Base-by-base conservation (phyloP, 2,329 filamentous ascomycete genomes). In the Colletotrichum theobromicola region DNA sequence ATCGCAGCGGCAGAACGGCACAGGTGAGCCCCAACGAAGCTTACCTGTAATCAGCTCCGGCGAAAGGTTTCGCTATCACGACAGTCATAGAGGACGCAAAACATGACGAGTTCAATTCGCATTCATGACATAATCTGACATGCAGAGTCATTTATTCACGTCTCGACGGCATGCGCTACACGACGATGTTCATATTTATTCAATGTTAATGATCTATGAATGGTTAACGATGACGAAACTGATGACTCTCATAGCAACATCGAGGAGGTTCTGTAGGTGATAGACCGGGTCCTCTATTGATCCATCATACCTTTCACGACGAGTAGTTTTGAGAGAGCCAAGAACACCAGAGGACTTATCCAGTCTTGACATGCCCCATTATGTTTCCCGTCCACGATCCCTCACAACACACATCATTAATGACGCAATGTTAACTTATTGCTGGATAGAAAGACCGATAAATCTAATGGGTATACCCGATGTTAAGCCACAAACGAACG, bases 391-490 rank as follows among this genome's bases (percentile, higher is more conserved):
- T n/a, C 13, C 42, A 4, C n/a, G 42, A n/a, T n/a, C n/a, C 10
- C 10, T 21, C 10, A 4, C 7, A 32, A 32, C 9, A 10, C 5
- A 3, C 10, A 9, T 9, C 9, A 4, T 10, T 12, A 1, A 12
- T 32, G 7, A 18, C 4, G 10, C 13, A 7, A 21, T 21, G 5
- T 10, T 46, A 7, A 21, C 10, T 0, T 32, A 21, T 21, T 3
- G 5, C 5, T 24, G 9, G 7, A 10, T 4, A 18, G 10, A 50
- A 50, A 16, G 37, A 64, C 16, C 0, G 37, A 50, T 8, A 18
- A 46, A 30, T 50, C 37, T 64, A 64, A 32, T n/a, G 61, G 61
- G 61, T 64, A 64, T 64, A 46, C 16, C 35, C 24, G 24, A 64
- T 16, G 9, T 50, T 5, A n/a, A 61, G 4, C 12, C 28, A 60